Base-by-base conservation (phyloP, 2,329 filamentous ascomycete species). In the Diaporthe aspalathi region DNA sequence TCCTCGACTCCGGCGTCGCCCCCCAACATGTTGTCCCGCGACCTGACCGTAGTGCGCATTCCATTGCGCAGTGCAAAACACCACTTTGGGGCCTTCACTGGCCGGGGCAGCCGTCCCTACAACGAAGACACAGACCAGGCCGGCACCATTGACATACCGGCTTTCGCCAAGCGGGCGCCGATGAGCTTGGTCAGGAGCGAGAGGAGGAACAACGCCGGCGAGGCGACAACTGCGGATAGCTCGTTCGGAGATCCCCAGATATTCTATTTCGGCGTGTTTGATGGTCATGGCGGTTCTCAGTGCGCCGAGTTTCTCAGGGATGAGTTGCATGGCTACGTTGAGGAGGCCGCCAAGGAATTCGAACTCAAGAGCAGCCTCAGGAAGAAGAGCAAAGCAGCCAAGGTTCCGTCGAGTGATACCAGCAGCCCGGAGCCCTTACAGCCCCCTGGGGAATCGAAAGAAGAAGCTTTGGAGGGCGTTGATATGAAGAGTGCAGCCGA, bases 241-340 rank as follows among this genome's bases (percentile, higher is more conserved):
- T 90, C 93, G 1, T 93, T 90, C 74, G 95, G 95, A 2, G 95
- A 98, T 78, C 95, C 95, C 1, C 95, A 98, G 79, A 92, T 98
- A 43, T 99, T 99, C 81, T 99, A 98, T 81, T 99, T 98, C 86
- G 95, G 90, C 1, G 91, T 98, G 1, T 99, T 98, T 78, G 96
- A 99, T 81, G 96, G 96, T 3, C 96, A 99, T 83, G 96, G 96
- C 12, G 96, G 96, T 24, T 88, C 85, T 24, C 93, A 97, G 80
- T 98, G 96, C 81, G 94, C 94, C 72, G 91, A 92, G 22, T 98
- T 97, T 76, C 82, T 98, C 75, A 88, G 91, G 71, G 93, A 98
- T 72, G 90, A 93, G 78, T 83, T 99, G 72, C 96, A 98, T 80
- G 89, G 89, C 12, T 98, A 98, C 79, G 91, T 99, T 45, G 95